These are phyloP conservation scores for Vitis hybrid DNA, from an alignment of 177 flowering plant species.

Conservation along the genomic window DNA sequence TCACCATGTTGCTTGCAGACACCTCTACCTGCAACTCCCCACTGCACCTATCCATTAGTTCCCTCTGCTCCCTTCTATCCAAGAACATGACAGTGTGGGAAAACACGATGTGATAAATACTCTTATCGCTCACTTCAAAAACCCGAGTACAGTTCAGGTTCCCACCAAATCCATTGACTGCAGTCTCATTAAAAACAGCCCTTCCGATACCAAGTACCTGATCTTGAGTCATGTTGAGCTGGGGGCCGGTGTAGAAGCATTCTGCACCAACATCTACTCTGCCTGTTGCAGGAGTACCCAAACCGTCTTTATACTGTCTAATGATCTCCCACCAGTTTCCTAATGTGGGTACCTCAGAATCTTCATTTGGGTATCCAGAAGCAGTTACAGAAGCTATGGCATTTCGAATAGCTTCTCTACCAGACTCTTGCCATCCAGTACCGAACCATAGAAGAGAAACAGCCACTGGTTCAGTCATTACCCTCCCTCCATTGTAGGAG, in stretches of 20 bases:
- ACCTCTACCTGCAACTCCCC: constrained; percentile 1
- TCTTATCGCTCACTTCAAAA: constrained; percentile 9
- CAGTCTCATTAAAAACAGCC: constrained; percentile 4
- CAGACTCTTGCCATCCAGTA: constrained; percentile 11
- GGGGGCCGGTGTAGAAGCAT: constrained; percentile 16
- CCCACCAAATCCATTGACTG: constrained; percentile 2
- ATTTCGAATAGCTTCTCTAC: constrained; percentile 8
- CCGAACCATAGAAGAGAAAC: constrained; percentile 19
- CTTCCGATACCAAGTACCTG: constrained; percentile 6
- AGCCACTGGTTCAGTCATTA: constrained; percentile 14
- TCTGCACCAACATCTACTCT: constrained; percentile 10
- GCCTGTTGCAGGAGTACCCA: constrained; percentile 8
- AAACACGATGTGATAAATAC: constrained; percentile 11
- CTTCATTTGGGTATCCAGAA: neutral
- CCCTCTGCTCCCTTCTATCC: constrained; percentile 2
- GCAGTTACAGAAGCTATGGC: constrained; percentile 16
- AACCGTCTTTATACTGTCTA: constrained; percentile 14
- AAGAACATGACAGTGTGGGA: constrained; percentile 15
- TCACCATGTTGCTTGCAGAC: constrained; percentile 4
- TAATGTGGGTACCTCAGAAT: constrained; percentile 13
- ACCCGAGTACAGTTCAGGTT: constrained; percentile 10
- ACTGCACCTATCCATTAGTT: constrained; percentile 8
- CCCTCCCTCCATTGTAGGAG: constrained; percentile 12
- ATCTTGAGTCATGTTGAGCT: constrained; percentile 6
- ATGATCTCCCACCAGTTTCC: constrained; percentile 21